Evolutionary conservation across 345 rosid genomes (phyloP).

Genomic region (Rhodamnia rubescens): DNA sequence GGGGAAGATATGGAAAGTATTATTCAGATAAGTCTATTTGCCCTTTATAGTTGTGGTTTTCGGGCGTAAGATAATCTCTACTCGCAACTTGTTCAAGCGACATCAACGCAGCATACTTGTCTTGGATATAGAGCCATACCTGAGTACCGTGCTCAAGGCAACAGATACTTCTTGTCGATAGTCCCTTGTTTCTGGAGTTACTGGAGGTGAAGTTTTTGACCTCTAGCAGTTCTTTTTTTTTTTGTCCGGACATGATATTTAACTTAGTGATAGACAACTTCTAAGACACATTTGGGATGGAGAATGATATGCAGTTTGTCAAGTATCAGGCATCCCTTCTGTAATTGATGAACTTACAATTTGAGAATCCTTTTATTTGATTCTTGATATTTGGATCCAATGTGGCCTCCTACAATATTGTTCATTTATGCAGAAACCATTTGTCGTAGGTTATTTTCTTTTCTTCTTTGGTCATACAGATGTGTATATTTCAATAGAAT

Average conservation of each 20-base stretch:
- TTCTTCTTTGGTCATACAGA: not conserved
- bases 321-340: not conserved
- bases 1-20: conserved; percentile 69
- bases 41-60: not conserved
- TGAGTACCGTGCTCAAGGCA: not conserved
- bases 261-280: not conserved
- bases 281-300: not conserved
- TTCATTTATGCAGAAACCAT: not conserved
- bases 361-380: not conserved
- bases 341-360: not conserved
- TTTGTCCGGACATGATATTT: not conserved
- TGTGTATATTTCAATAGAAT: not conserved
- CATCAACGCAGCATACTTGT: not conserved
- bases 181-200: not conserved
- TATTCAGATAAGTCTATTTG: conserved; percentile 35
- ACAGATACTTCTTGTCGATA: not conserved
- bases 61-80: not conserved
- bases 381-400: not conserved
- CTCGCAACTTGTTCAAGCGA: not conserved
- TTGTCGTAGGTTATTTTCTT: not conserved
- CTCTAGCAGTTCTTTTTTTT: not conserved
- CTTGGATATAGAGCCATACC: not conserved
- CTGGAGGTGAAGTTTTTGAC: not conserved
- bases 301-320: not conserved
- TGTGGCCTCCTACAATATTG: not conserved